phyloP scores from a whole-genome alignment of 1,284 basidiomycete species.

The Heliocybe sulcata region DNA sequence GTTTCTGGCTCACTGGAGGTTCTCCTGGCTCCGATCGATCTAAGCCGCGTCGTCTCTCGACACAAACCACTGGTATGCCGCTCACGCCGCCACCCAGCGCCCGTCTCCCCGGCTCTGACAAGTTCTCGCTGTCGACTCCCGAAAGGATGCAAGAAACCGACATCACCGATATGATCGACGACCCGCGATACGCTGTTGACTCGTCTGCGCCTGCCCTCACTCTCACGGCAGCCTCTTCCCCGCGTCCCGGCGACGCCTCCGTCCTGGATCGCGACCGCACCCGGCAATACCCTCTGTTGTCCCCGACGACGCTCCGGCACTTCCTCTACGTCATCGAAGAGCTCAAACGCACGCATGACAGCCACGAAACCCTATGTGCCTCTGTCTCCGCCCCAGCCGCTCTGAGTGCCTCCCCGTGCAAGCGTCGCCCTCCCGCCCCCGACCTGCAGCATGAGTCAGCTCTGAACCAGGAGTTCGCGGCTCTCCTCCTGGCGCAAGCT shows the following conservation, averaged over 20 bases:
- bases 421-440: background rate
- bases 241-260: background rate
- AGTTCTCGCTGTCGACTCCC: background rate
- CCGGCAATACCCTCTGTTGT: background rate
- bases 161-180: background rate
- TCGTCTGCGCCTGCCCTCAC: background rate
- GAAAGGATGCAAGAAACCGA: background rate
- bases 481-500: slow-evolving; percentile 18
- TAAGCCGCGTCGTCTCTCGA: slow-evolving; percentile 6
- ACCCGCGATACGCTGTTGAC: background rate
- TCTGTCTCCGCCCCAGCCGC: background rate
- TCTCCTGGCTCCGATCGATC: slow-evolving; percentile 2
- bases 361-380: background rate
- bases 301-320: slow-evolving; percentile 6
- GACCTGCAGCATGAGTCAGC: background rate
- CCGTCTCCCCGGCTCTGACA: background rate
- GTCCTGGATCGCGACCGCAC: background rate
- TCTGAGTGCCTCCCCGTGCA: background rate
- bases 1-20: background rate
- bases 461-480: slow-evolving; percentile 20
- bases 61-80: background rate
- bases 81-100: background rate
- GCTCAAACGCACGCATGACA: slow-evolving; percentile 4
- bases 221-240: background rate
- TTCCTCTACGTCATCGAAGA: slow-evolving; percentile 14